These are phyloP conservation scores for Tolypocladium capitatum DNA, from an alignment of 2,329 filamentous ascomycete species.

Conservation along the genomic window DNA sequence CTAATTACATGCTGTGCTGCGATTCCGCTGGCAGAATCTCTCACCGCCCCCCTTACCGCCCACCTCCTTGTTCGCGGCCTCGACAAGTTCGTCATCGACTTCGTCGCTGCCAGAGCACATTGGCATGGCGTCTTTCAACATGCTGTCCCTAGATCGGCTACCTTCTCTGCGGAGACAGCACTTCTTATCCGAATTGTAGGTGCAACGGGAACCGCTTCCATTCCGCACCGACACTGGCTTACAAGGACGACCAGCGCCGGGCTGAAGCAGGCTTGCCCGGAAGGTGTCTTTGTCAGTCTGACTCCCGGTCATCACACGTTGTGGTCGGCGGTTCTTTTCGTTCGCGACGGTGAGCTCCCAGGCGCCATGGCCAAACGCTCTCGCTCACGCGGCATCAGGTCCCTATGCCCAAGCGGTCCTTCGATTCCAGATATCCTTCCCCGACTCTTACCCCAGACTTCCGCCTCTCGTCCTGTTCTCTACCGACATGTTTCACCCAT, in stretches of 20 bases:
- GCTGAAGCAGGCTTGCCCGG: slow-evolving; percentile 68
- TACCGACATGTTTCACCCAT: slow-evolving; percentile 88
- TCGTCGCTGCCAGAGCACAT: neutral
- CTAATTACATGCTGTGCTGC: no score
- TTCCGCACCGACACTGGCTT: neutral
- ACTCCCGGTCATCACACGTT: slow-evolving; percentile 67
- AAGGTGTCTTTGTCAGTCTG: slow-evolving; percentile 76
- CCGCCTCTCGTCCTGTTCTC: slow-evolving; percentile 80
- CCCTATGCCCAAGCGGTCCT: slow-evolving; percentile 81
- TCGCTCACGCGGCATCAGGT: slow-evolving; percentile 34
- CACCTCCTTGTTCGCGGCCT: neutral
- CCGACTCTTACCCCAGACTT: slow-evolving; percentile 61
- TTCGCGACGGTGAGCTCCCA: slow-evolving; percentile 58
- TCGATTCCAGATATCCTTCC: slow-evolving; percentile 82
- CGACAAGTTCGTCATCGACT: neutral
- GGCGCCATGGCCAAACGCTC: no score
- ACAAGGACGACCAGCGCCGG: slow-evolving; percentile 44
- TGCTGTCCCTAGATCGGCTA: slow-evolving; percentile 25
- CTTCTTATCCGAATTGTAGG: slow-evolving; percentile 71
- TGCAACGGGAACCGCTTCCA: slow-evolving; percentile 6
- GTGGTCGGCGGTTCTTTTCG: slow-evolving; percentile 87
- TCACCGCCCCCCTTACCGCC: slow-evolving; percentile 9
- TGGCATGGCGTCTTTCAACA: neutral
- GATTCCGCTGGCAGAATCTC: slow-evolving; percentile 7
- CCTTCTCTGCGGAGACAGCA: slow-evolving; percentile 58